phyloP scores from a whole-genome alignment of 2,329 filamentous ascomycete genomes.

The Zymoseptoria pseudotritici region DNA sequence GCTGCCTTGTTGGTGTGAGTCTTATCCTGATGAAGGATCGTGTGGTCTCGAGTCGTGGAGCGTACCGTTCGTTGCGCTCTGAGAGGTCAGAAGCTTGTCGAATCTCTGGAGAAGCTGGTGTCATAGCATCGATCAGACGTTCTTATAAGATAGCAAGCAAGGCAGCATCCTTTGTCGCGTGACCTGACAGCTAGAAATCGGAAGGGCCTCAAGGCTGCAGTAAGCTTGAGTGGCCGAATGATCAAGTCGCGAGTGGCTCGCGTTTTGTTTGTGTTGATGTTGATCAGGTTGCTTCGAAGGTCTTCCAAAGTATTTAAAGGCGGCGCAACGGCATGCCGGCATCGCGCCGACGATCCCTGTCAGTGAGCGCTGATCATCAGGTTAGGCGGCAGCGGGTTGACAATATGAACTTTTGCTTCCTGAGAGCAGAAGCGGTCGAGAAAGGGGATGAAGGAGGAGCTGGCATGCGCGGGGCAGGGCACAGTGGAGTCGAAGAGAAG shows the following conservation, averaged over 20 bases:
- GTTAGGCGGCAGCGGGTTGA: not conserved
- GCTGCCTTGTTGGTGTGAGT: too few relatives aligned
- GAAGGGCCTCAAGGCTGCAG: not conserved
- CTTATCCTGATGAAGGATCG: too few relatives aligned
- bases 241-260: not conserved
- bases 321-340: not conserved
- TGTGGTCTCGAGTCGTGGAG: too few relatives aligned
- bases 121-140: not conserved
- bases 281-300: not conserved
- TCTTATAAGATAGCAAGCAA: not conserved
- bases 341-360: not conserved
- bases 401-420: not conserved
- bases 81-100: too few relatives aligned
- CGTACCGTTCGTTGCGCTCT: too few relatives aligned
- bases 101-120: not conserved
- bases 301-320: not conserved
- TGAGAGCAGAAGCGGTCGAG: not conserved
- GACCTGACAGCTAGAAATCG: not conserved
- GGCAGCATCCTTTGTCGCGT: not conserved
- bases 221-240: not conserved
- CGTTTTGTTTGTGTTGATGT: not conserved
- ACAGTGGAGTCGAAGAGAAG: not conserved
- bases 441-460: not conserved
- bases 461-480: not conserved
- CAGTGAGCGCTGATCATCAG: not conserved